These are phyloP conservation scores for Aspergillus texensis DNA, from an alignment of 2,329 filamentous ascomycete genomes.

Conservation along the genomic window DNA sequence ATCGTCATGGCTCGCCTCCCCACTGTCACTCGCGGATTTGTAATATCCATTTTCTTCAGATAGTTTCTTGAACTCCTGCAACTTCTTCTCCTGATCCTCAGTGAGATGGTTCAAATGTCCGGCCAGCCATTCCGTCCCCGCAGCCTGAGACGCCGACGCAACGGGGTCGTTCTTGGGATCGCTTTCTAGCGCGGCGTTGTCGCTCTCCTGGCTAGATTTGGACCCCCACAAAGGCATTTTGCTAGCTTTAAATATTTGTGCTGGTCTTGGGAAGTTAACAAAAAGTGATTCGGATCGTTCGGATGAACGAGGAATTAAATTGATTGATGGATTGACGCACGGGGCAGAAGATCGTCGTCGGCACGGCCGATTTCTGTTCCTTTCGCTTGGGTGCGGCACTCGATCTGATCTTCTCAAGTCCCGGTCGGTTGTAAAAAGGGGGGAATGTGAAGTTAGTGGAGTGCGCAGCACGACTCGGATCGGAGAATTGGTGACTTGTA, in stretches of 20 bases:
- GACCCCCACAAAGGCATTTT: conserved; percentile 34
- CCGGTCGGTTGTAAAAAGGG: neutral
- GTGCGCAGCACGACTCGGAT: neutral
- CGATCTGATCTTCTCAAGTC: neutral
- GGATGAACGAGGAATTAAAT: neutral
- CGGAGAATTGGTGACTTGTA: neutral
- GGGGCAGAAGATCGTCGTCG: conserved; percentile 2
- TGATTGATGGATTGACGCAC: neutral
- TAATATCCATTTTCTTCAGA: conserved; percentile 65
- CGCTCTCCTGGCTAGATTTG: conserved; percentile 33
- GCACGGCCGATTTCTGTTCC: conserved; percentile 1
- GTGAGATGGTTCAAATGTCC: conserved; percentile 83
- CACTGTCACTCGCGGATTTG: conserved; percentile 37
- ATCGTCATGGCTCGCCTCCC: conserved; percentile 49
- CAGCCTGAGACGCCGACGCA: conserved; percentile 39
- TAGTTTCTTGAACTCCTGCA: conserved; percentile 72
- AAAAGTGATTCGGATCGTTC: neutral
- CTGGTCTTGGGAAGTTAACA: neutral
- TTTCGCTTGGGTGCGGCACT: conserved; percentile 4
- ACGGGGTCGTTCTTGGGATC: conserved; percentile 38
- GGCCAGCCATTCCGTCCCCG: conserved; percentile 40
- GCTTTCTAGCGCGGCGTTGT: conserved; percentile 29
- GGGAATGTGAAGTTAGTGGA: neutral
- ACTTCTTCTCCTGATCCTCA: conserved; percentile 65
- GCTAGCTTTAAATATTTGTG: neutral